phyloP scores from a whole-genome alignment of 495 filamentous ascomycete genomes.

The Aspergillus indologenus region DNA sequence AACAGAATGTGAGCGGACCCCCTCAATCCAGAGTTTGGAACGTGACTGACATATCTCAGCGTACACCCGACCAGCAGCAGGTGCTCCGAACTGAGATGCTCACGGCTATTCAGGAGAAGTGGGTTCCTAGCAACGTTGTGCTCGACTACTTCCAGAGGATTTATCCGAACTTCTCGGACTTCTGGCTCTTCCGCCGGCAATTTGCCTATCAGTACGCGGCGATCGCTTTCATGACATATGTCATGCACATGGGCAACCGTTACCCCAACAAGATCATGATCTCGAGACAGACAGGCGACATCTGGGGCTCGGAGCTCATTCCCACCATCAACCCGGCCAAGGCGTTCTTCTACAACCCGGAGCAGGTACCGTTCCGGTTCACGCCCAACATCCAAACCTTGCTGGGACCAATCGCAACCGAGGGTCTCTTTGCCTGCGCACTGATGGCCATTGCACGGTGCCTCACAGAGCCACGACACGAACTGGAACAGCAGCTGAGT shows the following conservation, averaged over 20 bases:
- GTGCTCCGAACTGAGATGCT: constrained; percentile 78
- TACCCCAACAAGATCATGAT: constrained; percentile 95
- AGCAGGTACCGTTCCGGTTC: constrained; percentile 93
- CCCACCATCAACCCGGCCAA: constrained; percentile 74
- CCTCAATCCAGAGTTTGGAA: background rate
- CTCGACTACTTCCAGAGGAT: constrained; percentile 87
- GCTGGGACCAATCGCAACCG: constrained; percentile 91
- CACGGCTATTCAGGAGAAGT: constrained; percentile 85
- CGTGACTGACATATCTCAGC: constrained; percentile 42
- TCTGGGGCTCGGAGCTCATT: constrained; percentile 95
- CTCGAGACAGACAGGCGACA: constrained; percentile 81
- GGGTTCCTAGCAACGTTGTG: constrained; percentile 74
- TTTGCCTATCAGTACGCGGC: constrained; percentile 96
- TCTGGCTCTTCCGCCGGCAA: constrained; percentile 96
- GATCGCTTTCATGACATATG: constrained; percentile 97
- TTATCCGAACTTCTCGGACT: constrained; percentile 86
- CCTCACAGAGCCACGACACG: constrained; percentile 84
- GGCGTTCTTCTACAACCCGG: constrained; percentile 88
- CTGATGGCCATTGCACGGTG: constrained; percentile 95
- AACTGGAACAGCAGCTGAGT: constrained; percentile 87
- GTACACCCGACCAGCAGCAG: constrained; percentile 62
- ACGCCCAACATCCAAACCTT: constrained; percentile 94
- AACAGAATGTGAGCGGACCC: constrained; percentile 50
- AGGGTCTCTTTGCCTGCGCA: constrained; percentile 88
- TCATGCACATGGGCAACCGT: constrained; percentile 90